Evolutionary conservation across 768 basidiomycete species (phyloP).

Genomic region (Suillus luteus): DNA sequence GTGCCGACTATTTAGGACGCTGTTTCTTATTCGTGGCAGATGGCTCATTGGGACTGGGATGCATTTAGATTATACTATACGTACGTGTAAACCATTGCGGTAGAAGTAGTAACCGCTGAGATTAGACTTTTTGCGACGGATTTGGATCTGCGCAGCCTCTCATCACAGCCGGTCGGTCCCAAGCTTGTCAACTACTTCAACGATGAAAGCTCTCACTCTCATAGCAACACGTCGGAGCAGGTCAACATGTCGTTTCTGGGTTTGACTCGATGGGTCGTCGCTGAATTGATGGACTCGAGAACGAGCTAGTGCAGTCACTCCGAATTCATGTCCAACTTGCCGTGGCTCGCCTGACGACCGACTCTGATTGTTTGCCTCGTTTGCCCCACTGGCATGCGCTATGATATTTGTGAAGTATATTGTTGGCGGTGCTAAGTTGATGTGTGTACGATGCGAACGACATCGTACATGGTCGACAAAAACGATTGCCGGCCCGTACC

Average conservation of each 20-base stretch:
- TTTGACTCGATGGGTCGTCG: background rate
- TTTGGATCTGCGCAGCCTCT: background rate
- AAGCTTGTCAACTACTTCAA: background rate
- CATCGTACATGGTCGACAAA: too few relatives aligned
- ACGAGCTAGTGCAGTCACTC: background rate
- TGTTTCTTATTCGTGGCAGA: background rate
- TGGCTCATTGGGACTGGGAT: background rate
- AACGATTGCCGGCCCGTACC: too few relatives aligned
- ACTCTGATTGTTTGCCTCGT: background rate
- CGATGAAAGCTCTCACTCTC: background rate
- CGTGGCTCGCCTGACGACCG: background rate
- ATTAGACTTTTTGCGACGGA: background rate
- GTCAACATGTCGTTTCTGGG: background rate
- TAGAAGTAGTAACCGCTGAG: background rate
- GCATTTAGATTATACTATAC: background rate
- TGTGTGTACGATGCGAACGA: too few relatives aligned
- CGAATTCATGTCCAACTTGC: background rate
- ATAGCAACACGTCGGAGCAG: background rate
- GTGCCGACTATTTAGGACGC: constrained; percentile 49
- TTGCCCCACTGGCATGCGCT: background rate
- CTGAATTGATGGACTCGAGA: background rate
- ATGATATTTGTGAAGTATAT: too few relatives aligned
- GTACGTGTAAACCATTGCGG: background rate
- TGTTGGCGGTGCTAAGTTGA: too few relatives aligned
- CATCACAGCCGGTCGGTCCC: background rate